phyloP scores from a whole-genome alignment of 1,139 yeast genomes.

The Protomyces pachydermus region DNA sequence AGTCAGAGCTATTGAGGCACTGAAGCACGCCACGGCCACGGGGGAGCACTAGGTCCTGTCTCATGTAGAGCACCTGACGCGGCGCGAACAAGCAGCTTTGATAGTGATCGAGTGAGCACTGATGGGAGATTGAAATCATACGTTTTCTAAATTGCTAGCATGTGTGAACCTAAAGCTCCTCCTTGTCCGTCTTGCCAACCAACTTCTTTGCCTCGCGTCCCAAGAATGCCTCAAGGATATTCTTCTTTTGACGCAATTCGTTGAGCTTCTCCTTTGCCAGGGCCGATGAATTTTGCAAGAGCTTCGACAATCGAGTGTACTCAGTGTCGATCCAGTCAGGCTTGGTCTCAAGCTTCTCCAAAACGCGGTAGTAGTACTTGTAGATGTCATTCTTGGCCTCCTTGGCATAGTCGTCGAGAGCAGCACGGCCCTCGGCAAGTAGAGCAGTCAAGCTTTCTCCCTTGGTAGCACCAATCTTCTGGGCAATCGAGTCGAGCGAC shows the following conservation, averaged over 20 bases:
- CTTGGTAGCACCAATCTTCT: constrained; percentile 27
- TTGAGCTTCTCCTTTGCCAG: constrained; percentile 16
- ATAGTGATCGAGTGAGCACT: no score
- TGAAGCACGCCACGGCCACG: constrained; percentile 11
- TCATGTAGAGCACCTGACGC: no score
- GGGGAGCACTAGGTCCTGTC: neutral
- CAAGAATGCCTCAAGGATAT: constrained; percentile 24
- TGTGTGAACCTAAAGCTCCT: constrained; percentile 2
- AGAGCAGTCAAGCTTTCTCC: constrained; percentile 34
- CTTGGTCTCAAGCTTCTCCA: constrained; percentile 25
- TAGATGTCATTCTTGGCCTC: constrained; percentile 13
- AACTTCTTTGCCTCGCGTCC: neutral
- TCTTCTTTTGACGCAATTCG: constrained; percentile 22
- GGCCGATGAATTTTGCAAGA: constrained; percentile 12
- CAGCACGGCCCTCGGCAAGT: constrained; percentile 36
- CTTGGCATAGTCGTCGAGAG: constrained; percentile 33
- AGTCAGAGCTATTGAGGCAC: constrained; percentile 18
- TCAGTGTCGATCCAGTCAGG: constrained; percentile 20
- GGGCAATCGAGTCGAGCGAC: constrained; percentile 41
- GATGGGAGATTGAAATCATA: neutral
- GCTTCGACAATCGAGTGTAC: constrained; percentile 16
- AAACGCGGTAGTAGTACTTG: constrained; percentile 26
- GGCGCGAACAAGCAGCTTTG: no score
- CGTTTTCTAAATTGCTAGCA: neutral
- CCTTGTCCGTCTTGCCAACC: neutral